Conservation (phyloP, 805 yeast species). For the Phaffomyces thermotolerans region DNA sequence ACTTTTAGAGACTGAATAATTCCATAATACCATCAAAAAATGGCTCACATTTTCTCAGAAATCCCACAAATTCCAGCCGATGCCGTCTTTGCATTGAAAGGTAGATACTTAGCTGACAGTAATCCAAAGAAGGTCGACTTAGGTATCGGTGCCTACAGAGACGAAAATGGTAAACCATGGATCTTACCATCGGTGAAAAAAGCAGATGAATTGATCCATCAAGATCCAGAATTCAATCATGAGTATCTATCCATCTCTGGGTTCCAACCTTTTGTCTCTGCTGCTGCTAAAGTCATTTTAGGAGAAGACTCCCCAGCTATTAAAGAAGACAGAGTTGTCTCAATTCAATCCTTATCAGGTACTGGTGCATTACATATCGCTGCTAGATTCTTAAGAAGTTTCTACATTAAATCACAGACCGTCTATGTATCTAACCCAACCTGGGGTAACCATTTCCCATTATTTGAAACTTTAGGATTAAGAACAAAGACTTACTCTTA, state of each 20-base stretch:
- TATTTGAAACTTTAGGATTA: slow-evolving; percentile 66
- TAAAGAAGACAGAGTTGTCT: slow-evolving; percentile 40
- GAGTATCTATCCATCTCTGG: slow-evolving; percentile 87
- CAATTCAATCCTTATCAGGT: slow-evolving; percentile 76
- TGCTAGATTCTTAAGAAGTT: slow-evolving; percentile 41
- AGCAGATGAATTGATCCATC: slow-evolving; percentile 61
- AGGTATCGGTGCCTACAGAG: slow-evolving; percentile 79
- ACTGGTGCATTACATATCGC: slow-evolving; percentile 90
- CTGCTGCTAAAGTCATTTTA: slow-evolving; percentile 67
- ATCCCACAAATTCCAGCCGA: slow-evolving; percentile 72
- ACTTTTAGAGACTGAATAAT: neutral
- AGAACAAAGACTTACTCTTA: slow-evolving; percentile 70
- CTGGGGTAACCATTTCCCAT: slow-evolving; percentile 95
- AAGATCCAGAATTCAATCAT: slow-evolving; percentile 62
- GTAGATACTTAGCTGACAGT: slow-evolving; percentile 51
- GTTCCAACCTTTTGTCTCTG: slow-evolving; percentile 53
- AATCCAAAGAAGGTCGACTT: slow-evolving; percentile 70
- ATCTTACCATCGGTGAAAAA: slow-evolving; percentile 57
- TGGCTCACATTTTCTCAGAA: slow-evolving; percentile 35
- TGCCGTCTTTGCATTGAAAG: slow-evolving; percentile 77
- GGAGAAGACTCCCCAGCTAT: slow-evolving; percentile 54
- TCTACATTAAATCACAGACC: slow-evolving; percentile 31
- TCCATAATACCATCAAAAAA: neutral
- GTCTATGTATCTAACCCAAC: slow-evolving; percentile 83
- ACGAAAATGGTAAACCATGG: slow-evolving; percentile 64